These are phyloP conservation scores for Rhizopus arrhizus DNA, from an alignment of 371 early-diverging fungal genomes.

Conservation along the genomic window DNA sequence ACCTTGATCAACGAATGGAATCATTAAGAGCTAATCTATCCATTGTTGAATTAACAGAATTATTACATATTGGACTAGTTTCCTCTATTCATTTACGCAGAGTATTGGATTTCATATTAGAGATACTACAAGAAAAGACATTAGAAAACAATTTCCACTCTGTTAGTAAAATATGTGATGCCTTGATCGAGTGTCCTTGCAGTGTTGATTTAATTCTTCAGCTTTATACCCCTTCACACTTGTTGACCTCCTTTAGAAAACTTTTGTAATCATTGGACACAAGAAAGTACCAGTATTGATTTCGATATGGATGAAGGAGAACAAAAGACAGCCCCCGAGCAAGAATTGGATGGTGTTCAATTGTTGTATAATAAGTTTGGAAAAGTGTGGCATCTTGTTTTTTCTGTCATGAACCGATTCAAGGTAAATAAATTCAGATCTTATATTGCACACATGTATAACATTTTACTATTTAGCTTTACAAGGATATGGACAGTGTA, in stretches of 20 bases:
- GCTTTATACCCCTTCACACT: slow-evolving; percentile 36
- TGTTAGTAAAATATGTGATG: slow-evolving; percentile 40
- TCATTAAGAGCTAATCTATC: slow-evolving; percentile 25
- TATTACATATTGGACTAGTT: slow-evolving; percentile 44
- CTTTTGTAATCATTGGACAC: slow-evolving; percentile 47
- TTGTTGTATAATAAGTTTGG: slow-evolving; percentile 42
- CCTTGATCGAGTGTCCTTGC: slow-evolving; percentile 36
- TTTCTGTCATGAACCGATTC: slow-evolving; percentile 33
- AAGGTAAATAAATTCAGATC: slow-evolving; percentile 25
- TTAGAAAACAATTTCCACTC: slow-evolving; percentile 27
- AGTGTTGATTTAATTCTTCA: slow-evolving; percentile 48
- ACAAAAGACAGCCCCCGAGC: slow-evolving; percentile 21
- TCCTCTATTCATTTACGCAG: slow-evolving; percentile 39
- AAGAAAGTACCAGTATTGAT: slow-evolving; percentile 15
- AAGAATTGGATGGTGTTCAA: slow-evolving; percentile 40
- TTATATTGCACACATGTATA: not conserved
- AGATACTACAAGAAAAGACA: slow-evolving; percentile 35
- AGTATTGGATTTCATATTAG: slow-evolving; percentile 39
- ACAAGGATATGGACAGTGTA: slow-evolving; percentile 30
- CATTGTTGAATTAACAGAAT: slow-evolving; percentile 24
- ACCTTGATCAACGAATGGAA: slow-evolving; percentile 38
- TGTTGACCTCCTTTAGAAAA: slow-evolving; percentile 40
- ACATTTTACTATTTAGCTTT: slow-evolving; percentile 25
- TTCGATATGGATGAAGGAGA: slow-evolving; percentile 30
- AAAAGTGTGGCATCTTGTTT: slow-evolving; percentile 44